Percentiles rank a stretch among this genome's conserved stretches.
These are phyloP conservation scores for Populus hybrid DNA, from an alignment of 441 rosid genomes.

Conservation along the genomic window DNA sequence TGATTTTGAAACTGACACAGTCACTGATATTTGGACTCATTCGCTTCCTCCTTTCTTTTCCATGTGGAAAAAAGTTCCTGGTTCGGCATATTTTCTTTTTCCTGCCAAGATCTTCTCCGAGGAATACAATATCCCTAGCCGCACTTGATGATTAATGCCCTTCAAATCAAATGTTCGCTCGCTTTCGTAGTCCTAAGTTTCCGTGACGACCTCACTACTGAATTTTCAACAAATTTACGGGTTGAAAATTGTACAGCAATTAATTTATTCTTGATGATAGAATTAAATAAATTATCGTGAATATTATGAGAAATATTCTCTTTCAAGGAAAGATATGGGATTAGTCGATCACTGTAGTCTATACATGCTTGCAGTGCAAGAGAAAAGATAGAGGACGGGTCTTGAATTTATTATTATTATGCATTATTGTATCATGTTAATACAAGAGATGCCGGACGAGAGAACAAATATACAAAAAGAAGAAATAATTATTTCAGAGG, in stretches of 20 bases:
- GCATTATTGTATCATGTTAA: too few species aligned
- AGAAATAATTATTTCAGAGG: too few species aligned
- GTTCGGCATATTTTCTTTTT: background rate
- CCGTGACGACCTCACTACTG: background rate
- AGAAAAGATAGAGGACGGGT: background rate
- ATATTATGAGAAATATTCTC: too few species aligned
- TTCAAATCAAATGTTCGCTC: too few species aligned
- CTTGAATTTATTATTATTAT: background rate
- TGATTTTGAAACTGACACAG: too few species aligned
- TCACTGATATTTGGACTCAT: too few species aligned
- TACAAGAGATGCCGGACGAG: too few species aligned
- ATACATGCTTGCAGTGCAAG: background rate
- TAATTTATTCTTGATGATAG: background rate
- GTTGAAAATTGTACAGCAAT: background rate
- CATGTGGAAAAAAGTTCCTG: too few species aligned
- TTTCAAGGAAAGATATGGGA: too few species aligned
- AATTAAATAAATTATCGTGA: background rate
- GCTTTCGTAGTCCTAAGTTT: background rate
- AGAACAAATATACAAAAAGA: too few species aligned
- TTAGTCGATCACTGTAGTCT: background rate
- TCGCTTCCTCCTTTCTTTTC: too few species aligned
- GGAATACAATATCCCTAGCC: background rate
- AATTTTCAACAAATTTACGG: background rate
- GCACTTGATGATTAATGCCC: too few species aligned
- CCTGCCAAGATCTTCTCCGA: background rate